phyloP scores from a whole-genome alignment of 441 rosid genomes.

The Manihot esculenta region DNA sequence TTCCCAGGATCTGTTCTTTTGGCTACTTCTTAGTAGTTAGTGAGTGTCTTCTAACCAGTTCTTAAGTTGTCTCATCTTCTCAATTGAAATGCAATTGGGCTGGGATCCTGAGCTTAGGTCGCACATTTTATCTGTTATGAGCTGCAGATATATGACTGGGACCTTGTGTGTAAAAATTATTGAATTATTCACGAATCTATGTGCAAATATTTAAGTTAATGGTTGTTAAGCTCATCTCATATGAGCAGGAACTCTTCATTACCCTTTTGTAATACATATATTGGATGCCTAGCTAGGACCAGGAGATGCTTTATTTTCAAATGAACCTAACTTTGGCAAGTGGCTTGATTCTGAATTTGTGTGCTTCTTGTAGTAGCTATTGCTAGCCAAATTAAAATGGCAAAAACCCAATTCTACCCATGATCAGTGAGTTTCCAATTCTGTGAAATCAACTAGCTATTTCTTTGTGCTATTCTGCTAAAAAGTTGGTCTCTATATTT shows the following conservation, averaged over 20 bases:
- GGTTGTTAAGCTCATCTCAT: too few species aligned
- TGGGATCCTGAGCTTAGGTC: constrained; percentile 16
- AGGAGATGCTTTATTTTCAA: background rate
- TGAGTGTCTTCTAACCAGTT: background rate
- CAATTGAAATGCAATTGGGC: background rate
- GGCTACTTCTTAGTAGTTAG: constrained; percentile 30
- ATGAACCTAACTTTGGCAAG: background rate
- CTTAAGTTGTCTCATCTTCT: constrained; percentile 10
- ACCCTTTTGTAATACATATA: background rate
- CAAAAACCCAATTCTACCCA: background rate
- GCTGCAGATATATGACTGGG: constrained; percentile 7
- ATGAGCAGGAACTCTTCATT: too few species aligned
- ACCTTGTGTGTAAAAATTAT: constrained; percentile 9
- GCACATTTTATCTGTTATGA: constrained; percentile 7
- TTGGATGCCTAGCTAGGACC: background rate
- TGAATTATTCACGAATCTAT: too few species aligned
- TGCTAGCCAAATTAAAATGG: background rate
- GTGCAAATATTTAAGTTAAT: too few species aligned
- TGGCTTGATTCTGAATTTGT: background rate
- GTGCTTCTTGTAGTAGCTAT: background rate
- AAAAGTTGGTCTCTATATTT: background rate
- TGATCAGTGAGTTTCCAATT: background rate
- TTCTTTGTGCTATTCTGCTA: background rate
- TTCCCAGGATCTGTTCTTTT: constrained; percentile 50
- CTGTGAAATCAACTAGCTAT: background rate